Conservation (phyloP, 1,284 basidiomycete species). For the Ceratobasidium sp. region DNA sequence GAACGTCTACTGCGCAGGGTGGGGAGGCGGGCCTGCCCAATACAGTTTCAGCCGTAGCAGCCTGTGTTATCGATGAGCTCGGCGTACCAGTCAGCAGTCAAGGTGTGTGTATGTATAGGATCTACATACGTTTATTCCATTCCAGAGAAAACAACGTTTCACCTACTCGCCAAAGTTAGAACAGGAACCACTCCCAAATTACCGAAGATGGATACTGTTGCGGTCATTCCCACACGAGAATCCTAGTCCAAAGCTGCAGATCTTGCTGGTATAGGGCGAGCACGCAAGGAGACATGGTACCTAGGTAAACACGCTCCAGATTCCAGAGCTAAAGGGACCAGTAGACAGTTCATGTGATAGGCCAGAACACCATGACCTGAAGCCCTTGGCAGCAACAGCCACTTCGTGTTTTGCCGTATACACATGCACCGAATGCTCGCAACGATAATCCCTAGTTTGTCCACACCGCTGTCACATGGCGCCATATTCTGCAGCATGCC, state of each 20-base stretch:
- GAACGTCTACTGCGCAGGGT: neutral
- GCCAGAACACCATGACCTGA: neutral
- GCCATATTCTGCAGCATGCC: too few species aligned
- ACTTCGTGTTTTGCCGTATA: neutral
- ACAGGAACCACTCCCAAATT: neutral
- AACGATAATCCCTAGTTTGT: neutral
- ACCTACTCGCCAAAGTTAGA: too few species aligned
- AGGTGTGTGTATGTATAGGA: neutral
- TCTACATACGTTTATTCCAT: neutral
- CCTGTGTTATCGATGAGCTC: neutral
- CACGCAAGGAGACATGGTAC: neutral
- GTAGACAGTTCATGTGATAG: neutral
- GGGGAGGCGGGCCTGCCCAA: neutral
- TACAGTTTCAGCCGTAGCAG: neutral
- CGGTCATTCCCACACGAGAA: neutral
- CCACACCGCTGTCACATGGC: neutral
- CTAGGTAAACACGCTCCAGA: too few species aligned
- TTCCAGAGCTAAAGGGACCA: neutral
- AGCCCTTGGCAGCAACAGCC: neutral
- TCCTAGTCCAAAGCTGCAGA: neutral
- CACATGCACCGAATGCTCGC: neutral
- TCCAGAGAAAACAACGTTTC: neutral
- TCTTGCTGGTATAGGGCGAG: neutral
- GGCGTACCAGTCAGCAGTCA: neutral
- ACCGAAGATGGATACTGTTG: neutral